Conservation (phyloP, 495 filamentous ascomycete genomes). For the Penicillium turbatum region DNA sequence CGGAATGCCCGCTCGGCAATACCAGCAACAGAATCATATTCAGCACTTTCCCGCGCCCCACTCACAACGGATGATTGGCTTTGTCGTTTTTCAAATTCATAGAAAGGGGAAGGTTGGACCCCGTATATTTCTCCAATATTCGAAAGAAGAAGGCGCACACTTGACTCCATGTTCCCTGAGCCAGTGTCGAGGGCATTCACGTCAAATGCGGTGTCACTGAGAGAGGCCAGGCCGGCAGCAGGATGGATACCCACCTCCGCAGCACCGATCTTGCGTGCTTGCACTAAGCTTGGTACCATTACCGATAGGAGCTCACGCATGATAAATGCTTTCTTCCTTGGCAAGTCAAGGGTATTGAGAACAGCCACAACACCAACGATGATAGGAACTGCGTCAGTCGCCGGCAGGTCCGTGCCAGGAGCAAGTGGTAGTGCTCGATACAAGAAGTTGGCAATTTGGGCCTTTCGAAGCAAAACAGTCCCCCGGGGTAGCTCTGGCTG, state of each 20-base stretch:
- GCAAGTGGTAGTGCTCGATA: constrained; percentile 69
- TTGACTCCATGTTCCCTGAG: constrained; percentile 70
- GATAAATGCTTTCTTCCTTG: constrained; percentile 83
- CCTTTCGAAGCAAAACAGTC: constrained; percentile 43
- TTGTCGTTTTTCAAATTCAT: constrained; percentile 33
- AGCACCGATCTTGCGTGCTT: constrained; percentile 86
- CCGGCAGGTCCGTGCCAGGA: constrained; percentile 53
- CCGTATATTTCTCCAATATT: constrained; percentile 50
- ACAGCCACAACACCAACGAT: constrained; percentile 84
- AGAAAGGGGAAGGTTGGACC: constrained; percentile 40
- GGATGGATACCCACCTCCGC: constrained; percentile 95
- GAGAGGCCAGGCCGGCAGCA: constrained; percentile 71
- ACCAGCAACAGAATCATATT: constrained; percentile 41
- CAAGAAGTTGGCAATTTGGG: constrained; percentile 64
- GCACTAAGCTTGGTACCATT: constrained; percentile 79
- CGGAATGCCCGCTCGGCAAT: constrained; percentile 44
- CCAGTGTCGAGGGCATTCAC: constrained; percentile 68
- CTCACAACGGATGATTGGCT: constrained; percentile 17
- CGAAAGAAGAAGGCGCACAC: constrained; percentile 57
- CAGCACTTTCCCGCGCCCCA: constrained; percentile 14
- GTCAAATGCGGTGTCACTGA: constrained; percentile 49
- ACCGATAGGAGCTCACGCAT: constrained; percentile 78
- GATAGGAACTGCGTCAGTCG: constrained; percentile 68
- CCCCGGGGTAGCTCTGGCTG: constrained; percentile 43
- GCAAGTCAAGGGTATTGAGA: constrained; percentile 66